Conservation (phyloP, 306 rosid genomes). For the Ziziphus jujuba region DNA sequence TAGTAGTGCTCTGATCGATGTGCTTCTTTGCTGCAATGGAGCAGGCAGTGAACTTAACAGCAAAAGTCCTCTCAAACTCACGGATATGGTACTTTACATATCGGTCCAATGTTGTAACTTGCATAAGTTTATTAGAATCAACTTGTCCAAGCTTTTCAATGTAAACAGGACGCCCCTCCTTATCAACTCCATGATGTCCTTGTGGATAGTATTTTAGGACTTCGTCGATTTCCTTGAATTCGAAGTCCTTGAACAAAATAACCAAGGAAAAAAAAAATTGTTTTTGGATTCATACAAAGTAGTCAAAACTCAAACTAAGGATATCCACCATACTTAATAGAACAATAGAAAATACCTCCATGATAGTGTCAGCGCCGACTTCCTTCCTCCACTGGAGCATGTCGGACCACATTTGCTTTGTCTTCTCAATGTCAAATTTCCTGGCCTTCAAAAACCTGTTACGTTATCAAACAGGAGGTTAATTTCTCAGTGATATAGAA, state of each 20-base stretch:
- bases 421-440: constrained; percentile 74
- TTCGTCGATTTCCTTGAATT: constrained; percentile 75
- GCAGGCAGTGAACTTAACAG: constrained; percentile 78
- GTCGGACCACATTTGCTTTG: constrained; percentile 97
- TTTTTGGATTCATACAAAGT: too few species aligned
- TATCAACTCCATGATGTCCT: constrained; percentile 94
- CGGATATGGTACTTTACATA: constrained; percentile 78
- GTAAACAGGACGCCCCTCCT: constrained; percentile 85
- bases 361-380: constrained; percentile 76
- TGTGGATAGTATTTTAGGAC: constrained; percentile 90
- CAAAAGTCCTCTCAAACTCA: constrained; percentile 86
- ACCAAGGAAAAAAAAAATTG: constrained; percentile 8
- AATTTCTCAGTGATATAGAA: neutral
- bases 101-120: constrained; percentile 87
- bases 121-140: constrained; percentile 76
- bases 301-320: constrained; percentile 5
- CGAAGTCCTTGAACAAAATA: constrained; percentile 61
- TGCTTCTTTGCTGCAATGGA: constrained; percentile 86
- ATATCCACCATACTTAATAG: neutral
- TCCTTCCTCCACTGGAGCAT: constrained; percentile 94
- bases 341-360: constrained; percentile 63
- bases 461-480: constrained; percentile 3
- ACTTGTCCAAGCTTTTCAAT: constrained; percentile 86
- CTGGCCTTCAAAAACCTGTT: constrained; percentile 86
- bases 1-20: constrained; percentile 91